These are phyloP conservation scores for Camellia sinensis DNA, from an alignment of 148 eudicot genomes.

Conservation along the genomic window DNA sequence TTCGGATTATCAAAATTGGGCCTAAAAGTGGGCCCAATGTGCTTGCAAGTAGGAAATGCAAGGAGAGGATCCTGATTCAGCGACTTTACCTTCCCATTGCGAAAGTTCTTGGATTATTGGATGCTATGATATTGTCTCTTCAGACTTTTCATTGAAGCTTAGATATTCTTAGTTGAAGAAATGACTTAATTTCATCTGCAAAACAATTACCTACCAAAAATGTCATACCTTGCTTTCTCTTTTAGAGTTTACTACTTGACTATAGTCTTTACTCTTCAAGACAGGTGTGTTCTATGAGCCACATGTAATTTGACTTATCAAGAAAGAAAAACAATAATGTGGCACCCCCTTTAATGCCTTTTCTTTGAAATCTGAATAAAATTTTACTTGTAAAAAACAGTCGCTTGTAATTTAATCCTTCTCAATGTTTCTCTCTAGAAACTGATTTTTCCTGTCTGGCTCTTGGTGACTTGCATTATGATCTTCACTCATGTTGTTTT, in stretches of 20 bases:
- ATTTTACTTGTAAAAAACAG: too few species aligned
- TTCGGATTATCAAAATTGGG: too few species aligned
- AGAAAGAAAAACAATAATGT: neutral
- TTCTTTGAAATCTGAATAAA: neutral
- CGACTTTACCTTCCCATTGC: neutral
- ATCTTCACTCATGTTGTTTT: neutral
- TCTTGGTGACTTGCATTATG: neutral
- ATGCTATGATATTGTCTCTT: neutral
- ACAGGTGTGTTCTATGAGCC: neutral
- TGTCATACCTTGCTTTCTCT: neutral
- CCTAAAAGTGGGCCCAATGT: too few species aligned
- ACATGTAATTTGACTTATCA: neutral
- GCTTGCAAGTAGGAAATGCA: too few species aligned
- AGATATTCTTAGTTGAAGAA: neutral
- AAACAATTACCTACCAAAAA: neutral
- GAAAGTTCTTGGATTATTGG: neutral
- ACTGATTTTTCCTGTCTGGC: neutral
- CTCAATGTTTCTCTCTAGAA: neutral
- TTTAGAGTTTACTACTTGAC: neutral
- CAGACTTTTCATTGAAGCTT: neutral
- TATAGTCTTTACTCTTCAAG: neutral
- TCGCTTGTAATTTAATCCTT: too few species aligned
- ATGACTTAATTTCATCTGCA: neutral
- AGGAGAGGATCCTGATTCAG: too few species aligned
- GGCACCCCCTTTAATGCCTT: neutral